Base-by-base conservation (phyloP, 2,329 filamentous ascomycete species). In the Fusarium sp. region DNA sequence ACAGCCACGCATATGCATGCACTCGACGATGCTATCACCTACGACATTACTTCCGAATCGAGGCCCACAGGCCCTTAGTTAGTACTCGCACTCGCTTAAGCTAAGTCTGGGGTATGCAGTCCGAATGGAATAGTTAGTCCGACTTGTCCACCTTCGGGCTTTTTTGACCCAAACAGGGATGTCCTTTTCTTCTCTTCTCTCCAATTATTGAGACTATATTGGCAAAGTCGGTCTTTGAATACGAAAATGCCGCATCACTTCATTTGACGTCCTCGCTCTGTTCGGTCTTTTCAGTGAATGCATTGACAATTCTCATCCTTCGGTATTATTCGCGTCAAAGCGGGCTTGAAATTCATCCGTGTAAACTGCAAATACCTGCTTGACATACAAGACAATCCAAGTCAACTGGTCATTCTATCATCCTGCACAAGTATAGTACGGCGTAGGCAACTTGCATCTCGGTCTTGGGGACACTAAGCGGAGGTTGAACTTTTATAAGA, bases 61-160 rank as follows among this genome's bases (percentile, higher is more conserved):
- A 30, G 28, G 28, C 28, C 28, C 28, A 30, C 28, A 61, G 41
- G 30, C 26, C 26, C 26, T 32, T 17, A 20, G 43, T 50, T 43
- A 35, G 22, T 33, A 22, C 45, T 55, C 52, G 52, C 60, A 63
- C 22, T 68, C 61, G 65, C 65, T 49, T 67, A 60, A 41, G 22
- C 5, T 22, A 24, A 24, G 24, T 32, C 47, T 9, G 33, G 24
- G 20, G 35, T 10, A 35, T 32, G 10, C 28, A 30, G 28, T 15
- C 30, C 5, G 30, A 15, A 15, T 15, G 13, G 30, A 33, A 33
- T 33, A 33, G 14, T 33, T 33, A 33, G 14, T 33, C 30, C 10
- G 30, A 33, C 7, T 30, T 30, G 39, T 15, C 10, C 22, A 19
- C 20, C 37, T 9, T 22, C 10, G 10, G 19, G 15, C 24, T 10